Evolutionary conservation across 2,329 filamentous ascomycete genomes (phyloP), one percentile per base, ranked within the genome.

Genomic region (Sporothrix globosa): DNA sequence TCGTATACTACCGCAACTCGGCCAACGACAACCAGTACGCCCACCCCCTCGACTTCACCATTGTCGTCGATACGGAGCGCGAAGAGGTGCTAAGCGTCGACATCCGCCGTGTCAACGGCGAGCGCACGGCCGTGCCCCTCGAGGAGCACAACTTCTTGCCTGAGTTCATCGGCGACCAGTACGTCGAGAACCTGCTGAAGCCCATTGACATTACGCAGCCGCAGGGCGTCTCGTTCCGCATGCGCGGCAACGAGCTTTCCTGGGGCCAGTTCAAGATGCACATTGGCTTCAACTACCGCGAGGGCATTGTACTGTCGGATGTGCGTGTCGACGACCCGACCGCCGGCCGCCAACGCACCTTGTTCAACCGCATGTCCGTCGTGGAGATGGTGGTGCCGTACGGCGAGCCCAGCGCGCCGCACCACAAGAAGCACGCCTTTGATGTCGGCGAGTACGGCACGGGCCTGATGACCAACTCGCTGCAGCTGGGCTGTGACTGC

Each of bases 241-340:
- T 74, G 70, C 67, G 69, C 53, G 92, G 92, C 1, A 84, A 93
- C 14, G 87, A 88, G 65, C 85, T 97, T 61, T 88, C 89, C 74
- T 97, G 94, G 94, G 93, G 96, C 79, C 97, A 96, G 77, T 97
- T 92, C 91, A 95, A 88, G 76, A 88, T 97, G 74, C 94, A 97
- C 79, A 88, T 97, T 71, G 94, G 94, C 24, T 97, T 97, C 86
- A 97, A 97, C 83, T 96, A 97, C 82, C 88, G 92, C 34, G 94
- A 97, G 81, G 94, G 94, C 27, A 91, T 97, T 74, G 91, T 97
- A 2, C 83, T 97, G 7, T 96, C 92, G 79, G 93, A 97, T 81
- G 93, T 97, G 78, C 92, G 90, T 1, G 97, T 91, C 81, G 94
- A 93, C 75, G 94, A 74, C 67, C 68, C 71, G 41, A 39, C 97